phyloP scores from a whole-genome alignment of 2,329 filamentous ascomycete genomes.

The Claviceps monticola region DNA sequence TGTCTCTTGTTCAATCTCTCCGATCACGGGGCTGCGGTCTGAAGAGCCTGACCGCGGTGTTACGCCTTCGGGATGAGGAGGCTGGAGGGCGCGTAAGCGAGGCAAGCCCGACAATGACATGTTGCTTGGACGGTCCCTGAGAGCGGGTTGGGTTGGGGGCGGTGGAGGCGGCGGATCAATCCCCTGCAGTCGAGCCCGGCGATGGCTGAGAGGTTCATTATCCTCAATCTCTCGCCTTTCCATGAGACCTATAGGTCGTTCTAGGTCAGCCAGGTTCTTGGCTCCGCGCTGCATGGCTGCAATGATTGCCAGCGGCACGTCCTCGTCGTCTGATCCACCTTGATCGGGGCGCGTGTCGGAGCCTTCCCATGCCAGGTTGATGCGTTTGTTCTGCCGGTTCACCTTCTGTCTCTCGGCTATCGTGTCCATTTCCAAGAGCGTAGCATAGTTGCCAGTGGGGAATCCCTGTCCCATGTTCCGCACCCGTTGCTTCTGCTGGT shows the following conservation, averaged over 20 bases:
- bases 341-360: constrained; percentile 31
- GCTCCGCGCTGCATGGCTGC: constrained; percentile 44
- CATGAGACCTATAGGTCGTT: constrained; percentile 59
- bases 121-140: constrained; percentile 29
- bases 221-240: constrained; percentile 79
- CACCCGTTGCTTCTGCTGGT: constrained; percentile 70
- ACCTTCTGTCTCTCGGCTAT: constrained; percentile 75
- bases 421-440: constrained; percentile 77
- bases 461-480: constrained; percentile 41
- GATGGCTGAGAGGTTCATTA: constrained; percentile 71
- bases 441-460: constrained; percentile 77
- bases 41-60: not conserved
- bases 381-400: constrained; percentile 57
- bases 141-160: constrained; percentile 15
- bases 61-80: not conserved
- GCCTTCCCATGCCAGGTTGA: constrained; percentile 87
- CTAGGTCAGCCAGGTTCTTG: constrained; percentile 38
- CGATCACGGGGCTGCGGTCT: constrained; percentile 32
- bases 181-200: constrained; percentile 62
- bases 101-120: constrained; percentile 24
- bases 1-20: constrained; percentile 49
- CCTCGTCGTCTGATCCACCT: constrained; percentile 53
- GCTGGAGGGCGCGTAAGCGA: not conserved
- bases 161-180: constrained; percentile 34
- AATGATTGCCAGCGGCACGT: constrained; percentile 76